phyloP scores from a whole-genome alignment of 2,329 filamentous ascomycete genomes.

The Calcarisporium arbuscula region DNA sequence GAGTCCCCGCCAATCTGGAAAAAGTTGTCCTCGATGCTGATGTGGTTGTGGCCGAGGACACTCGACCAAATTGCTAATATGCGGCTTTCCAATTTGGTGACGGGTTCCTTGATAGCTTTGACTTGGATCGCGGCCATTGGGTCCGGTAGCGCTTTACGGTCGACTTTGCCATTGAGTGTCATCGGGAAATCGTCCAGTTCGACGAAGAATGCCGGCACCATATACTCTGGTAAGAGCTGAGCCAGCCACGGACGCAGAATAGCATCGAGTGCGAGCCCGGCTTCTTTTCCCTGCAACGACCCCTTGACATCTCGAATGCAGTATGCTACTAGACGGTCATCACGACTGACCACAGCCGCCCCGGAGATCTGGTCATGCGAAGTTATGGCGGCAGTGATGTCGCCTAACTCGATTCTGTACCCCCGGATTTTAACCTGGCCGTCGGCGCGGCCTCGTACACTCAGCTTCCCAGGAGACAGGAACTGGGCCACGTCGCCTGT shows the following conservation, averaged over 20 bases:
- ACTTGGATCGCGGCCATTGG: slow-evolving; percentile 1
- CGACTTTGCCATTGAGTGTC: slow-evolving; percentile 12
- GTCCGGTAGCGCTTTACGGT: slow-evolving; percentile 13
- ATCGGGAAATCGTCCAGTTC: slow-evolving; percentile 10
- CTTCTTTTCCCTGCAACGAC: neutral
- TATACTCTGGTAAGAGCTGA: slow-evolving; percentile 9
- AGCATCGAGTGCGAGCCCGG: neutral
- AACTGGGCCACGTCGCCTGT: slow-evolving; percentile 15
- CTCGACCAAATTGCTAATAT: slow-evolving; percentile 11
- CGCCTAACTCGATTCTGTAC: slow-evolving; percentile 14
- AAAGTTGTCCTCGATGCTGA: slow-evolving; percentile 14
- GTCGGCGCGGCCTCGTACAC: slow-evolving; percentile 14
- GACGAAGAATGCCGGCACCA: slow-evolving; percentile 12
- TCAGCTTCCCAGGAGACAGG: slow-evolving; percentile 8
- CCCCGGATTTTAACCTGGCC: slow-evolving; percentile 17
- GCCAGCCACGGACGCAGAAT: slow-evolving; percentile 7
- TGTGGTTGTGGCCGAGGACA: slow-evolving; percentile 11
- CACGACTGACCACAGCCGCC: slow-evolving; percentile 7
- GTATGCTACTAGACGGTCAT: slow-evolving; percentile 11
- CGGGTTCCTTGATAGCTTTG: neutral
- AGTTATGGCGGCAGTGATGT: slow-evolving; percentile 13
- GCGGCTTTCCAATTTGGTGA: slow-evolving; percentile 7
- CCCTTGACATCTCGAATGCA: slow-evolving; percentile 5
- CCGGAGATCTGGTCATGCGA: slow-evolving; percentile 7
- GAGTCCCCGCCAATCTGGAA: slow-evolving; percentile 16